Evolutionary conservation across 164 flowering plant species (phyloP).

Genomic region (Saururus chinensis): DNA sequence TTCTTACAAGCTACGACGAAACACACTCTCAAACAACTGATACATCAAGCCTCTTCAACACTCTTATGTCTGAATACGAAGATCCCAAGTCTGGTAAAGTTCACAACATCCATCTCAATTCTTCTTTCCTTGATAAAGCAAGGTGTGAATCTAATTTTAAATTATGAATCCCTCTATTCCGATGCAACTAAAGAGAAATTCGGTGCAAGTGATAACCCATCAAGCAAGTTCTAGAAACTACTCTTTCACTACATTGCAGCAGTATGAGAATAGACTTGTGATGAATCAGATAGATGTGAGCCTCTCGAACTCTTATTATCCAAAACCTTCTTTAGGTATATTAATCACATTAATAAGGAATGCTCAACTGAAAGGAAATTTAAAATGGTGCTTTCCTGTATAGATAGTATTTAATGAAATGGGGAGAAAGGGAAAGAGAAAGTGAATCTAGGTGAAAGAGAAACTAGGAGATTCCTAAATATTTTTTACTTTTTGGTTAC

Average conservation of each 20-base stretch:
- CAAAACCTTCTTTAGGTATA: constrained; percentile 28
- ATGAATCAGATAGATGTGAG: constrained; percentile 22
- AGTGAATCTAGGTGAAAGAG: too few species aligned
- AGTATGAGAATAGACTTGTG: constrained; percentile 13
- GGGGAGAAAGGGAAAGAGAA: too few species aligned
- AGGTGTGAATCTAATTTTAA: neutral
- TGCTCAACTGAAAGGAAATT: too few species aligned
- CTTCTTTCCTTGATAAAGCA: neutral
- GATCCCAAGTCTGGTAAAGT: too few species aligned
- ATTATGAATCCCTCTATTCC: neutral
- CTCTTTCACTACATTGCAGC: constrained; percentile 31
- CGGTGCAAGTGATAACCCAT: constrained; percentile 38
- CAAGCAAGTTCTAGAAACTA: constrained; percentile 40
- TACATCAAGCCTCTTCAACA: too few species aligned
- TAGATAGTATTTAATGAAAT: too few species aligned
- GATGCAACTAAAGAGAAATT: constrained; percentile 9
- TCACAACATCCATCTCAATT: constrained; percentile 34
- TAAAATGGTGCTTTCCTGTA: too few species aligned
- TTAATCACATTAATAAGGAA: too few species aligned
- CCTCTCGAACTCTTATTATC: constrained; percentile 16
- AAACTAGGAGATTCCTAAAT: too few species aligned
- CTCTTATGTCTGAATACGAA: too few species aligned
- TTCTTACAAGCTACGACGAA: constrained; percentile 24
- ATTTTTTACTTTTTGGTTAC: too few species aligned
- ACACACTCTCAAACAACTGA: constrained; percentile 45